A percentile compares a stretch with the other conserved stretches of the same genome.
Conservation (phyloP, 129 eudicot species). For the Calendula officinalis region DNA sequence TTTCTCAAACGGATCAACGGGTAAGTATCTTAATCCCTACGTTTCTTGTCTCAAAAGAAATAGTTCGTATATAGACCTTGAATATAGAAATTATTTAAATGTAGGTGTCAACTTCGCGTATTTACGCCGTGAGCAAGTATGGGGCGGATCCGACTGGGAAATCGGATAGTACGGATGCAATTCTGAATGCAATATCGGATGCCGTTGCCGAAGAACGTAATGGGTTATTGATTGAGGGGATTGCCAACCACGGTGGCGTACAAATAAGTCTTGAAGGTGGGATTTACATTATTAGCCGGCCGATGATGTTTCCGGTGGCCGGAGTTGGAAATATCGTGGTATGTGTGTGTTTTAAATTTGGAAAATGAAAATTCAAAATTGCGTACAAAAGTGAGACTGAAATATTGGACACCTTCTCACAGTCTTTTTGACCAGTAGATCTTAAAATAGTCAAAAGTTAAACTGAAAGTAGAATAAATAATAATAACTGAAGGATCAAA, state of each 20-base stretch:
- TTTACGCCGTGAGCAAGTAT: slow-evolving; percentile 60
- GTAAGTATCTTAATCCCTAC: slow-evolving; percentile 5
- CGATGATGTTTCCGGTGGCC: slow-evolving; percentile 57
- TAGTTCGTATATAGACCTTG: not conserved
- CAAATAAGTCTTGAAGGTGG: slow-evolving; percentile 80
- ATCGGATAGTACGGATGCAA: slow-evolving; percentile 79
- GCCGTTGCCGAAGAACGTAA: slow-evolving; percentile 48
- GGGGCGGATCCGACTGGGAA: slow-evolving; percentile 96
- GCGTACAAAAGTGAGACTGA: slow-evolving; percentile 1
- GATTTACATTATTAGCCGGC: slow-evolving; percentile 66
- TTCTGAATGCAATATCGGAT: slow-evolving; percentile 58
- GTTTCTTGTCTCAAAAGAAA: not conserved
- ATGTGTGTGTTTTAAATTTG: slow-evolving; percentile 20
- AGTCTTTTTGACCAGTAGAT: slow-evolving; percentile 12
- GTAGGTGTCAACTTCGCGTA: slow-evolving; percentile 38
- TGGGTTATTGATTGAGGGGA: slow-evolving; percentile 63
- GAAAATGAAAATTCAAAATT: not conserved
- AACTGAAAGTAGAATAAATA: not conserved
- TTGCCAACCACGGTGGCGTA: slow-evolving; percentile 79
- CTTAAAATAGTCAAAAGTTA: not conserved
- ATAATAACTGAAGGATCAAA: no score
- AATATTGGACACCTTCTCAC: slow-evolving; percentile 1
- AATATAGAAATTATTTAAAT: not conserved
- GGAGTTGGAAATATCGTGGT: slow-evolving; percentile 75
- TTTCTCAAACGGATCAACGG: slow-evolving; percentile 11